These are phyloP conservation scores for Glycine soja DNA, from an alignment of 306 rosid species.

Conservation along the genomic window DNA sequence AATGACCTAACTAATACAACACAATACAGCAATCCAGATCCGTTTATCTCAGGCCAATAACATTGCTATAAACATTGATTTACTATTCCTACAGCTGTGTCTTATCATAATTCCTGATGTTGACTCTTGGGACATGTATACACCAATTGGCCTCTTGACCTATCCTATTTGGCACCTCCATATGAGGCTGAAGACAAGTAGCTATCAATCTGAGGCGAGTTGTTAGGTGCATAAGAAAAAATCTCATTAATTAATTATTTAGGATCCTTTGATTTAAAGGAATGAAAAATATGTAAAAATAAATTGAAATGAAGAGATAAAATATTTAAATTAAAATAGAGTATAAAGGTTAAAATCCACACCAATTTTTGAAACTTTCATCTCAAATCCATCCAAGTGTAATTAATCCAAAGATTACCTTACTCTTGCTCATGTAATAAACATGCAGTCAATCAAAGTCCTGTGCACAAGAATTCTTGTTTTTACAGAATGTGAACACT, in stretches of 20 bases:
- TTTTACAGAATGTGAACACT: not conserved
- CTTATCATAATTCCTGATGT: not conserved
- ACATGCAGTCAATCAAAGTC: not conserved
- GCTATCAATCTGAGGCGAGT: not conserved
- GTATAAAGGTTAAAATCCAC: too few relatives aligned
- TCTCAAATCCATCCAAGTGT: too few relatives aligned
- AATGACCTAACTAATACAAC: too few relatives aligned
- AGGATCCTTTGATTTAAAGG: too few relatives aligned
- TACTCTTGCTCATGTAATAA: not conserved
- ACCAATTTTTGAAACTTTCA: too few relatives aligned
- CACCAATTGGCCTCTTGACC: not conserved
- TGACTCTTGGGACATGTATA: not conserved
- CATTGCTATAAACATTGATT: not conserved
- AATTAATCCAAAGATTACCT: too few relatives aligned
- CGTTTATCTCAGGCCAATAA: too few relatives aligned
- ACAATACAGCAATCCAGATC: too few relatives aligned
- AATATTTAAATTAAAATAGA: too few relatives aligned
- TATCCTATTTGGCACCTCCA: too few relatives aligned
- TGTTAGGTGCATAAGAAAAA: not conserved
- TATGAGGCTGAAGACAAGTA: not conserved
- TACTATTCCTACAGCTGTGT: not conserved
- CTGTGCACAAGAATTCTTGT: not conserved
- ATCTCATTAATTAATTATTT: not conserved
- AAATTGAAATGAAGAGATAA: too few relatives aligned
- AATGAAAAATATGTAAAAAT: too few relatives aligned